Evolutionary conservation across 352 stramenopile species (phyloP), one percentile per base, ranked within the genome.

Genomic region (Pythium guiyangense): DNA sequence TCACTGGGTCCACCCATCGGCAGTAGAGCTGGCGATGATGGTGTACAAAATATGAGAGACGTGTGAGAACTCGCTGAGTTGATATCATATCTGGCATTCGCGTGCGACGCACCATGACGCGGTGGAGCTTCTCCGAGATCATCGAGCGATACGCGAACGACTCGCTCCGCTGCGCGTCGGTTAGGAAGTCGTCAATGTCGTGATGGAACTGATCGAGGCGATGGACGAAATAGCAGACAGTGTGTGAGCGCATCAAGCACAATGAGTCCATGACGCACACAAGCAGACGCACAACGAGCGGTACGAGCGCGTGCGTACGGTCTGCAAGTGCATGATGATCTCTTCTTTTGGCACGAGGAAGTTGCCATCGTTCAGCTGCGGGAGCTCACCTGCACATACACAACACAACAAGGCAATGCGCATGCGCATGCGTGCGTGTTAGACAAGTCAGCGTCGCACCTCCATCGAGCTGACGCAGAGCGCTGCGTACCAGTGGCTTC

Each of bases 311-410:
- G 6, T 14, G 62, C 60, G 45, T 64, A 88, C 79, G 52, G 85
- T 93, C 63, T 95, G 85, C 52, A 95, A 45, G 58, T 95, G 85
- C 77, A 92, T 81, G 53, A 93, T 81, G 49, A 95, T 93, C 58
- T 92, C 72, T 27, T 89, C 77, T 56, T 87, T 90, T 9, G 81
- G 79, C 57, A 95, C 66, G 40, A 95, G 70, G 53, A 92, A 95
- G 64, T 95, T 91, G 56, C 85, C 85, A 57, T 95, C 85, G 51
- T 75, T 90, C 25, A 95, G 71, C 64, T 95, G 85, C 35, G 85
- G 85, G 49, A 95, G 62, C 63, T 89, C 81, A 50, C 79, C 75
- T 79, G 48, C n/a, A 45, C 6, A 29, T n/a, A 47, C 20, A 26
- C 15, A 59, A 10, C 9, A 34, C 0, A 9, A 34, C 29, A 34